Evolutionary conservation across 2,329 filamentous ascomycete species (phyloP).

Genomic region (Metarhizium album): DNA sequence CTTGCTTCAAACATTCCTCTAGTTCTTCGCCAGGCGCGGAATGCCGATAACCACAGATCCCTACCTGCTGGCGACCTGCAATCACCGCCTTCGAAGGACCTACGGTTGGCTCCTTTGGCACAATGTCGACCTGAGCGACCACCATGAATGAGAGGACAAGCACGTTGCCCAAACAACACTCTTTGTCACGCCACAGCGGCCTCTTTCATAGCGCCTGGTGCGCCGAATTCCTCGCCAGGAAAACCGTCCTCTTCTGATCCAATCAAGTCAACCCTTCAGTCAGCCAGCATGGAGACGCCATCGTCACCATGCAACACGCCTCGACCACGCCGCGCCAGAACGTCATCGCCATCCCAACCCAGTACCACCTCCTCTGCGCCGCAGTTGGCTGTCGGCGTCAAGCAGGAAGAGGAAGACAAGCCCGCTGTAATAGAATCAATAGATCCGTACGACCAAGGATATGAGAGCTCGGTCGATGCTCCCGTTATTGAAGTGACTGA

Average conservation of each 20-base stretch:
- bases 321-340: not conserved
- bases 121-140: not conserved
- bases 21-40: too few species aligned
- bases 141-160: not conserved
- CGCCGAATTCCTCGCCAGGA: not conserved
- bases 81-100: not conserved
- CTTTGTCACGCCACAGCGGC: not conserved
- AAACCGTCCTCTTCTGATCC: not conserved
- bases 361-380: not conserved
- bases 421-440: not conserved
- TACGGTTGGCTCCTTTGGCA: not conserved
- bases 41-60: too few species aligned
- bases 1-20: too few species aligned
- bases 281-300: not conserved
- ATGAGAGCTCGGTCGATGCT: slow-evolving; percentile 5
- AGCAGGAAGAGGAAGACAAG: slow-evolving; percentile 3
- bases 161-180: not conserved
- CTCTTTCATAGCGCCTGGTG: not conserved
- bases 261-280: not conserved
- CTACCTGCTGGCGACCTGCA: too few species aligned
- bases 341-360: not conserved
- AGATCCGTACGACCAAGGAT: slow-evolving; percentile 5
- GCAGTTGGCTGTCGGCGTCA: not conserved
- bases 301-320: not conserved
- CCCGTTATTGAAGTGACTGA: not conserved